phyloP scores from a whole-genome alignment of 2,329 filamentous ascomycete genomes.

The Chrysoporthe cubensis region DNA sequence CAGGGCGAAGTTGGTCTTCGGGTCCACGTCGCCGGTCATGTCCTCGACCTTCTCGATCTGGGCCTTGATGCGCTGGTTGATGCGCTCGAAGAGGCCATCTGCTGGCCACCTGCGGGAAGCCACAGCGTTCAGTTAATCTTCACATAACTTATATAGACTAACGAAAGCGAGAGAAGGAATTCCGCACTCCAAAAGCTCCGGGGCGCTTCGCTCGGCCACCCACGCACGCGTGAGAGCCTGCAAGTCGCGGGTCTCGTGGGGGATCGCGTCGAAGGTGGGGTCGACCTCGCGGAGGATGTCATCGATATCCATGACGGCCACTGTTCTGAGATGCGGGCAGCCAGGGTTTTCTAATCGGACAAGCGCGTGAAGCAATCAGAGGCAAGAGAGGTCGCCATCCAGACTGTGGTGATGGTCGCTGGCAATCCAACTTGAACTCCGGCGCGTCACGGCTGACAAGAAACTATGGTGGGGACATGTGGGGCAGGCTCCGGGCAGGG shows the following conservation, averaged over 20 bases:
- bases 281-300: slow-evolving; percentile 79
- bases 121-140: neutral
- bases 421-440: neutral
- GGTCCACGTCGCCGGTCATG: slow-evolving; percentile 83
- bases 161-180: neutral
- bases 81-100: slow-evolving; percentile 77
- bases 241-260: slow-evolving; percentile 72
- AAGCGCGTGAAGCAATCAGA: neutral
- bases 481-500: neutral
- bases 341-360: neutral
- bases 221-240: slow-evolving; percentile 89
- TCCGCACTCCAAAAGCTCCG: slow-evolving; percentile 77
- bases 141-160: slow-evolving; percentile 1
- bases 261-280: slow-evolving; percentile 56
- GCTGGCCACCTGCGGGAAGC: slow-evolving; percentile 60
- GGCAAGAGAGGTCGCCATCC: neutral
- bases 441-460: slow-evolving; percentile 9
- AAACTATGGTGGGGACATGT: neutral
- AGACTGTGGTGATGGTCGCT: neutral
- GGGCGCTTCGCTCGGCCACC: slow-evolving; percentile 88
- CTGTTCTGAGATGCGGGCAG: neutral
- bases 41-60: slow-evolving; percentile 46
- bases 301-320: slow-evolving; percentile 70
- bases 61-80: slow-evolving; percentile 64
- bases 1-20: slow-evolving; percentile 87